A percentile compares a stretch with the other conserved stretches of the same genome.
These are phyloP conservation scores for Aspergillus chevalieri DNA, from an alignment of 2,329 filamentous ascomycete species.

Conservation along the genomic window DNA sequence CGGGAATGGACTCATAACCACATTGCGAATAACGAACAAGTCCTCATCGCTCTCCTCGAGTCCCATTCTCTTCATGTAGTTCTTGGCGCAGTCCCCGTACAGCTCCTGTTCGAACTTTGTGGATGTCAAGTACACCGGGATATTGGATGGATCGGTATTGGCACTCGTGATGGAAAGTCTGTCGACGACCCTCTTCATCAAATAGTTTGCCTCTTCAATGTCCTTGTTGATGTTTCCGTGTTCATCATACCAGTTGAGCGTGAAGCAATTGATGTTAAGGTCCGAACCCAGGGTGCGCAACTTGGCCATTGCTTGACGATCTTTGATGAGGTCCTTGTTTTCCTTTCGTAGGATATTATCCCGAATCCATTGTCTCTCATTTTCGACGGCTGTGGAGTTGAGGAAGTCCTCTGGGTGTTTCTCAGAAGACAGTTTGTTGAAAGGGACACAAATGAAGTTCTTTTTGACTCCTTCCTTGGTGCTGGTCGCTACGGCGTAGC, in stretches of 20 bases:
- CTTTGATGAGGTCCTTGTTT: slow-evolving; percentile 2
- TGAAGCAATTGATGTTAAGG: slow-evolving; percentile 34
- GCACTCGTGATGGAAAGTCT: slow-evolving; percentile 38
- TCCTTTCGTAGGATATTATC: neutral
- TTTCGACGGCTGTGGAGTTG: neutral
- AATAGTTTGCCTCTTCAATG: slow-evolving; percentile 45
- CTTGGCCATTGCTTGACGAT: slow-evolving; percentile 32
- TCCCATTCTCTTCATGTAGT: slow-evolving; percentile 38
- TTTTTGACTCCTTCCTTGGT: neutral
- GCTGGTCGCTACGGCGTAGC: neutral
- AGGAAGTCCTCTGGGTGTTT: neutral
- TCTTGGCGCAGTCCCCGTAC: slow-evolving; percentile 38
- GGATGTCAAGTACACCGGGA: slow-evolving; percentile 43
- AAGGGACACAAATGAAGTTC: slow-evolving; percentile 6
- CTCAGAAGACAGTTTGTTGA: slow-evolving; percentile 6
- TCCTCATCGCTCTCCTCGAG: slow-evolving; percentile 27
- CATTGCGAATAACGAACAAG: slow-evolving; percentile 43
- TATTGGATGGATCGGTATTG: slow-evolving; percentile 28
- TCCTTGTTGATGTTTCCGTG: slow-evolving; percentile 40
- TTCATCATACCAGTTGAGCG: slow-evolving; percentile 37
- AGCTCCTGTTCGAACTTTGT: slow-evolving; percentile 36
- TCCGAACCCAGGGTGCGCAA: slow-evolving; percentile 41
- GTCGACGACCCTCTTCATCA: slow-evolving; percentile 43
- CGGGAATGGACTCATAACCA: slow-evolving; percentile 38
- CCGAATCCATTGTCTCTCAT: neutral